Evolutionary conservation across 345 rosid genomes (phyloP).

Genomic region (Hibiscus mutabilis): DNA sequence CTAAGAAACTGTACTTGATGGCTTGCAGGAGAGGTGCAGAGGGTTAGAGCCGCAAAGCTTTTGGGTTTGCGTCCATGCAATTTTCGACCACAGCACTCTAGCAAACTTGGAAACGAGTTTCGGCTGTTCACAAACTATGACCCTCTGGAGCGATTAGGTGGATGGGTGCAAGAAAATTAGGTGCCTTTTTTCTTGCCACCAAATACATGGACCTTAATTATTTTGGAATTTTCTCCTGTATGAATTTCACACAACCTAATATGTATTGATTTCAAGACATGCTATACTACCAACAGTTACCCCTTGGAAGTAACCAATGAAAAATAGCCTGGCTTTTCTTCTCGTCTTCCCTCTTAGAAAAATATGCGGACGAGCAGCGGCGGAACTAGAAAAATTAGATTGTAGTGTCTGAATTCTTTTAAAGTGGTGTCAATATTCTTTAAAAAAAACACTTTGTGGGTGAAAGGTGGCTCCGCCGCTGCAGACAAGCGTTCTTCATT

Average conservation of each 20-base stretch:
- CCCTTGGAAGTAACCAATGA: no score
- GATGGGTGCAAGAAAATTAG: constrained; percentile 57
- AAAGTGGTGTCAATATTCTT: no score
- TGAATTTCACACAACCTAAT: not conserved
- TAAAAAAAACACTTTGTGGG: no score
- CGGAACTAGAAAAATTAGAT: no score
- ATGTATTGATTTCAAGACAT: not conserved
- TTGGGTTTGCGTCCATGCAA: constrained; percentile 66
- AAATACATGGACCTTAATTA: not conserved
- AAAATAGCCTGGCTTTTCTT: no score
- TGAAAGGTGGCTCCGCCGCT: no score
- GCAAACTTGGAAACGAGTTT: constrained; percentile 91
- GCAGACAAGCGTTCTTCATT: no score
- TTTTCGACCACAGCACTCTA: constrained; percentile 72
- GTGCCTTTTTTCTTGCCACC: not conserved
- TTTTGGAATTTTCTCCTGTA: not conserved
- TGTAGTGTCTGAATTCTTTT: no score
- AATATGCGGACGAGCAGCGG: no score
- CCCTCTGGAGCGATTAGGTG: constrained; percentile 78
- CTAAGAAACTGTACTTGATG: constrained; percentile 1
- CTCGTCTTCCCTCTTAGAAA: no score
- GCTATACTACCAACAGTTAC: not conserved
- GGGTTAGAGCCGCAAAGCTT: constrained; percentile 66
- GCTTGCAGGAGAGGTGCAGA: constrained; percentile 78
- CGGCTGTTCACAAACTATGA: constrained; percentile 70